Evolutionary conservation across 495 filamentous ascomycete species (phyloP).

Genomic region (Chaetomium tenue): DNA sequence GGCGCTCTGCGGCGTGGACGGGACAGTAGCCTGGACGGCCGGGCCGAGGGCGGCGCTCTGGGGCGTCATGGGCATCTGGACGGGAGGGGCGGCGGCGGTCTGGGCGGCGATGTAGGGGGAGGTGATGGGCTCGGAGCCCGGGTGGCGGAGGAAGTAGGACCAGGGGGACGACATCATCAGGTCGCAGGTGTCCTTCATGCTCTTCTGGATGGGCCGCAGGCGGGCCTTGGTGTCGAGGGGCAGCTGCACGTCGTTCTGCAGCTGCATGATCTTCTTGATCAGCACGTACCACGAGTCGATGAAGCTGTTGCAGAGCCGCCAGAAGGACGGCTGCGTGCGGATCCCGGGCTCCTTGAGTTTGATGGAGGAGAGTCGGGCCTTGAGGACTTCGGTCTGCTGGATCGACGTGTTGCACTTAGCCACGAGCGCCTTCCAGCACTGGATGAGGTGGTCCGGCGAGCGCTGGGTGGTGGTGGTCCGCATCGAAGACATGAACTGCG

Average conservation of each 20-base stretch:
- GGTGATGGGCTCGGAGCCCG: background rate
- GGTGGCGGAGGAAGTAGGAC: slow-evolving; percentile 51
- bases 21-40: slow-evolving; percentile 84
- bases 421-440: slow-evolving; percentile 68
- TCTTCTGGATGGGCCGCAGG: slow-evolving; percentile 72
- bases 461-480: slow-evolving; percentile 44
- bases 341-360: slow-evolving; percentile 79
- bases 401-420: slow-evolving; percentile 62
- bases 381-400: slow-evolving; percentile 65
- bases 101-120: slow-evolving; percentile 13
- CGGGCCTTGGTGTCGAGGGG: slow-evolving; percentile 64
- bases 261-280: slow-evolving; percentile 65
- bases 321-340: slow-evolving; percentile 74
- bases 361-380: slow-evolving; percentile 68
- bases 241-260: slow-evolving; percentile 59
- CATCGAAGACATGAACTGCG: slow-evolving; percentile 57
- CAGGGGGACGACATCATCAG: slow-evolving; percentile 77
- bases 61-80: slow-evolving; percentile 59
- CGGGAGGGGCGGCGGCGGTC: slow-evolving; percentile 21
- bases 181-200: slow-evolving; percentile 70
- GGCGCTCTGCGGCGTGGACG: slow-evolving; percentile 70
- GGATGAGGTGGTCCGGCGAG: slow-evolving; percentile 51
- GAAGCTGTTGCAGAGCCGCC: slow-evolving; percentile 75
- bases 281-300: slow-evolving; percentile 73
- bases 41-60: slow-evolving; percentile 83